Evolutionary conservation across 441 rosid genomes (phyloP).

Genomic region (Metrosideros polymorpha): DNA sequence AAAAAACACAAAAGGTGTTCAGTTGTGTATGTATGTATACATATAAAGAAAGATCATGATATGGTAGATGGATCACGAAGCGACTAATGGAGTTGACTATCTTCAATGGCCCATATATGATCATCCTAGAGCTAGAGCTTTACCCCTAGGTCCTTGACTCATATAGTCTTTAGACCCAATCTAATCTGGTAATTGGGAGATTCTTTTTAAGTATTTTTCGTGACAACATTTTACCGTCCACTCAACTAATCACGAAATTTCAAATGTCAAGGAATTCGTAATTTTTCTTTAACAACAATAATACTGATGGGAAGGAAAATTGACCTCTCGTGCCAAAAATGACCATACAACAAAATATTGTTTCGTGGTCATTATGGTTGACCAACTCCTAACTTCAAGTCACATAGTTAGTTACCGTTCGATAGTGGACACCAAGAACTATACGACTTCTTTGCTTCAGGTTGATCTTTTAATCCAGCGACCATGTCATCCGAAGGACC

Average conservation of each 20-base stretch:
- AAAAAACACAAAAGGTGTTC: neutral
- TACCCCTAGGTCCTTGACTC: neutral
- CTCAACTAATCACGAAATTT: neutral
- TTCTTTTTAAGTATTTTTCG: neutral
- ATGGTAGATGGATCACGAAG: neutral
- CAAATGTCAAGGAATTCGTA: too few relatives aligned
- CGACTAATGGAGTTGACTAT: neutral
- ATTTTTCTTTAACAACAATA: neutral
- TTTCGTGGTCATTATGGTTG: neutral
- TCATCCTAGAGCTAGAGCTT: neutral
- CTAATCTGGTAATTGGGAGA: neutral
- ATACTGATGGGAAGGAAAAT: too few relatives aligned
- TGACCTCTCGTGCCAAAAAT: neutral
- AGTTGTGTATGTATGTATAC: neutral
- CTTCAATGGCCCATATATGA: neutral
- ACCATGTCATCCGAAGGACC: neutral
- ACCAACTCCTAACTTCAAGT: neutral
- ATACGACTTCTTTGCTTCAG: neutral
- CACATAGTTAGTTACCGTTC: neutral
- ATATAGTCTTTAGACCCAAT: neutral
- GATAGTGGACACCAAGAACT: neutral
- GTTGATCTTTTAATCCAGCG: neutral
- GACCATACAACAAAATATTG: neutral
- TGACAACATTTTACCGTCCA: neutral
- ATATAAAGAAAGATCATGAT: neutral